phyloP scores from a whole-genome alignment of 2,329 filamentous ascomycete genomes.

The Phoma herbarum region DNA sequence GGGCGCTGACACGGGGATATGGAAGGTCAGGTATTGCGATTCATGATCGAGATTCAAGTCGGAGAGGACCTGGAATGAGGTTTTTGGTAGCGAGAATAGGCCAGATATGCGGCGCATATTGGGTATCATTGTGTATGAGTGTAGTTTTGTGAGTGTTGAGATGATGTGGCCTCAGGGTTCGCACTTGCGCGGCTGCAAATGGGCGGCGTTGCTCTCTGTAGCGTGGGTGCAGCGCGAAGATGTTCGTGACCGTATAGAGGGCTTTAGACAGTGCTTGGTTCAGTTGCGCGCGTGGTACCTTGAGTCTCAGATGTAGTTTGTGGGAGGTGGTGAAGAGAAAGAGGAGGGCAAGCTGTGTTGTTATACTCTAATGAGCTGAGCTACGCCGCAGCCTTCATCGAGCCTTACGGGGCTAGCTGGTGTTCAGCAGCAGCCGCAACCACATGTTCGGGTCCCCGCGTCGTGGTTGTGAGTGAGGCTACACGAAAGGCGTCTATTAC shows the following conservation, averaged over 20 bases:
- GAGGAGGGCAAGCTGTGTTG: background rate
- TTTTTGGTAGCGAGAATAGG: conserved; percentile 36
- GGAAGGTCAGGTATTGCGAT: conserved; percentile 43
- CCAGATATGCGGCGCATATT: conserved; percentile 37
- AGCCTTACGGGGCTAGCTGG: conserved; percentile 1
- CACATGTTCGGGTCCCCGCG: background rate
- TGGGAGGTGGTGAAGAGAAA: background rate
- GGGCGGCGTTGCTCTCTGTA: background rate
- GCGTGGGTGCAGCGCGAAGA: background rate
- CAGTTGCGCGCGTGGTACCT: background rate
- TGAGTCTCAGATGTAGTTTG: background rate
- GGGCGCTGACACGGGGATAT: conserved; percentile 40
- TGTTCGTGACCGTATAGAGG: background rate
- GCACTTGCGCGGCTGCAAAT: background rate
- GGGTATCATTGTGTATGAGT: background rate
- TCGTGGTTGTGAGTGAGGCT: background rate
- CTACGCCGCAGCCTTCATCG: conserved; percentile 5
- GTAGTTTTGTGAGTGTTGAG: background rate
- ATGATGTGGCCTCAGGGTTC: no score
- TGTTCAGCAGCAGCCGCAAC: conserved; percentile 9
- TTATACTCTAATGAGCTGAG: conserved; percentile 13
- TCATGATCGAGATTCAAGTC: conserved; percentile 45
- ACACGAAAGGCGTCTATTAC: conserved; percentile 4
- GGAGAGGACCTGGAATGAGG: conserved; percentile 44
- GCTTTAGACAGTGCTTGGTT: background rate